Evolutionary conservation across 1,284 basidiomycete genomes (phyloP).

Genomic region (Melampsora medusae): DNA sequence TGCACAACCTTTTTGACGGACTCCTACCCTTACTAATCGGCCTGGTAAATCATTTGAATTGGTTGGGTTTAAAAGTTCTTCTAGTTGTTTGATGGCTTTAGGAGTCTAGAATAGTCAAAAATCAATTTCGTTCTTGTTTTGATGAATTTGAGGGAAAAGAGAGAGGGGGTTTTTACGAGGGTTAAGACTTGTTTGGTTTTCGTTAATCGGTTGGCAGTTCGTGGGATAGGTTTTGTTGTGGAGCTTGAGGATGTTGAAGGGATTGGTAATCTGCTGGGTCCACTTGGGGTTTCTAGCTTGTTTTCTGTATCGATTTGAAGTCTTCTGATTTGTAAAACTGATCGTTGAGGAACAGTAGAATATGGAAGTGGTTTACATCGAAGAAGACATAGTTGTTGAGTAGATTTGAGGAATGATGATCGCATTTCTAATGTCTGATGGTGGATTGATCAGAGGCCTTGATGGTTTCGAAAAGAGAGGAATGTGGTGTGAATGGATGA

Average conservation of each 20-base stretch:
- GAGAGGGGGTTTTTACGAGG: slow-evolving; percentile 10
- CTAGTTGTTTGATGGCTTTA: slow-evolving; percentile 71
- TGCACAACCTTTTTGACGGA: slow-evolving; percentile 98
- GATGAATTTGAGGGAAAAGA: neutral
- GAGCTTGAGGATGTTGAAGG: neutral
- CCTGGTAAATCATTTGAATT: neutral
- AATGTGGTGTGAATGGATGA: neutral
- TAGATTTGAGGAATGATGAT: neutral
- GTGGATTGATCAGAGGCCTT: neutral
- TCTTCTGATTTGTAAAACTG: neutral
- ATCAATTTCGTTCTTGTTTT: neutral
- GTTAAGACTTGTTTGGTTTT: slow-evolving; percentile 38
- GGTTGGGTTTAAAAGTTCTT: slow-evolving; percentile 69
- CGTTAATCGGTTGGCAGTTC: neutral
- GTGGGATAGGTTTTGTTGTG: too few species aligned
- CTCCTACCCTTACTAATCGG: slow-evolving; percentile 88
- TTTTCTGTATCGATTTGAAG: neutral
- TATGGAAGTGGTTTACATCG: neutral
- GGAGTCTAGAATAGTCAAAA: slow-evolving; percentile 65
- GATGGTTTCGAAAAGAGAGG: neutral
- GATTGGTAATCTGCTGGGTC: neutral
- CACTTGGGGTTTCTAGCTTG: neutral
- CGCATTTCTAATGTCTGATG: neutral
- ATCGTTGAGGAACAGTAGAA: neutral
- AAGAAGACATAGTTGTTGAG: neutral